Evolutionary conservation across 306 rosid genomes (phyloP).

Genomic region (Heteromeles arbutifolia): DNA sequence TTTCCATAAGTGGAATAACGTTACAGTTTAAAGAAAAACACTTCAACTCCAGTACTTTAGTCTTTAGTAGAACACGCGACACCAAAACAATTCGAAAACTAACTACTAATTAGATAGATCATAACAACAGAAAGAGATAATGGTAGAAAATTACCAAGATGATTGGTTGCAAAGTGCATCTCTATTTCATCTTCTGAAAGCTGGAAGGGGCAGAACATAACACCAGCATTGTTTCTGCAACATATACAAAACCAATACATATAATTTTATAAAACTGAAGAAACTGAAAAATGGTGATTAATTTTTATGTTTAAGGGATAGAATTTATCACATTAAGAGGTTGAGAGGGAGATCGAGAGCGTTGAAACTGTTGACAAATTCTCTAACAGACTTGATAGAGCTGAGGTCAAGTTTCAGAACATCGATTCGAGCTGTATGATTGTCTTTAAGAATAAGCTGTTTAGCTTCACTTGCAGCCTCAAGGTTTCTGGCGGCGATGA

Average conservation of each 20-base stretch:
- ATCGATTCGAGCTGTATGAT: conserved; percentile 45
- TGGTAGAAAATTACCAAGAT: conserved; percentile 50
- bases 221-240: conserved; percentile 95
- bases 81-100: not conserved
- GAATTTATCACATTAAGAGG: conserved; percentile 55
- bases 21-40: too few species aligned
- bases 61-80: not conserved
- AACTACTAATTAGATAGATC: not conserved
- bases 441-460: conserved; percentile 35
- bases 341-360: conserved; percentile 82
- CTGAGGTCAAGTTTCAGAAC: conserved; percentile 64
- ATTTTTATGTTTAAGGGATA: not conserved
- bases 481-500: conserved; percentile 73
- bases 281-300: not conserved
- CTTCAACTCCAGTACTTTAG: not conserved
- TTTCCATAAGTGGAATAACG: not conserved
- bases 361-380: conserved; percentile 53
- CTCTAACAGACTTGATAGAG: conserved; percentile 55
- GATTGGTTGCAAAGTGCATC: conserved; percentile 84
- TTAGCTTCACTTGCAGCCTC: conserved; percentile 68
- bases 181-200: conserved; percentile 80
- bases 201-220: conserved; percentile 91
- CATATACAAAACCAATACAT: not conserved
- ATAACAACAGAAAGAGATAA: not conserved
- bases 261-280: not conserved